These are phyloP conservation scores for Trichoderma afroharzianum DNA, from an alignment of 2,329 filamentous ascomycete genomes.

Conservation along the genomic window DNA sequence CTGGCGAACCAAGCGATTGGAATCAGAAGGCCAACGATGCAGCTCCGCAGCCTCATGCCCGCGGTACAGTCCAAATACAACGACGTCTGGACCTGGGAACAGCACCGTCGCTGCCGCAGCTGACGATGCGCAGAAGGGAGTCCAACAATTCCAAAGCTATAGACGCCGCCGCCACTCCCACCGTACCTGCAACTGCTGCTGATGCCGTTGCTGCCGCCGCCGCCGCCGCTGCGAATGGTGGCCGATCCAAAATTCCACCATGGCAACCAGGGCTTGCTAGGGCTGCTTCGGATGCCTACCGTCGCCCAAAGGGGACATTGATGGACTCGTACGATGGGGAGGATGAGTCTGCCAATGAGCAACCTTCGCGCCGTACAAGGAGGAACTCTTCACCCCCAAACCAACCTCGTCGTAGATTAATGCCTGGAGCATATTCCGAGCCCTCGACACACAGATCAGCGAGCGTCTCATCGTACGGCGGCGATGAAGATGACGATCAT, in stretches of 20 bases:
- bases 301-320: conserved; percentile 28
- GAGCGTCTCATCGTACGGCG: conserved; percentile 13
- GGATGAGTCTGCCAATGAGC: conserved; percentile 17
- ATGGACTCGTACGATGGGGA: conserved; percentile 18
- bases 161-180: conserved; percentile 25
- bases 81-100: conserved; percentile 21
- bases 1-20: conserved; percentile 21
- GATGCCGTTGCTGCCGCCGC: neutral
- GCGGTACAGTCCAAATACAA: conserved; percentile 29
- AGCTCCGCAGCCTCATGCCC: conserved; percentile 29
- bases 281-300: conserved; percentile 30
- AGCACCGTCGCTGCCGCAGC: conserved; percentile 6
- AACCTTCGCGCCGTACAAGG: conserved; percentile 7
- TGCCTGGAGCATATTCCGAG: conserved; percentile 19
- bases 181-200: neutral
- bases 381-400: conserved; percentile 18
- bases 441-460: conserved; percentile 12
- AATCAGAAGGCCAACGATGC: conserved; percentile 24
- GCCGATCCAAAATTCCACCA: conserved; percentile 28
- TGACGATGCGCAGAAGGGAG: conserved; percentile 28
- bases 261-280: conserved; percentile 27
- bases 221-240: neutral
- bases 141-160: conserved; percentile 26
- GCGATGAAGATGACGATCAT: conserved; percentile 23
- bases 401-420: conserved; percentile 8